Evolutionary conservation across 345 rosid species (phyloP).

Genomic region (Bretschneidera sinensis): DNA sequence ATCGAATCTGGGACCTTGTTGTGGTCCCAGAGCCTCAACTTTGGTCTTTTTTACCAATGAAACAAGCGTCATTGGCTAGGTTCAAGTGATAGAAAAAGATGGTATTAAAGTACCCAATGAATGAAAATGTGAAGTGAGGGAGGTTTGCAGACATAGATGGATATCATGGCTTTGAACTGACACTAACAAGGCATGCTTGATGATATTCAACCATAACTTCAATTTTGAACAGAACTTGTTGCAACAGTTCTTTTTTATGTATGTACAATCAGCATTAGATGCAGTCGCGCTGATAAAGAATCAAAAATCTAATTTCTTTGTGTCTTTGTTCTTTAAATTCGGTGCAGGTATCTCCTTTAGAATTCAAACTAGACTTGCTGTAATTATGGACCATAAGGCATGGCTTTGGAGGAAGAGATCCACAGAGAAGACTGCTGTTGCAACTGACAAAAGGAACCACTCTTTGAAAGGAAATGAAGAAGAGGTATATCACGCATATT

Average conservation of each 20-base stretch:
- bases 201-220: constrained; percentile 21
- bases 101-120: too few species aligned
- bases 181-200: too few species aligned
- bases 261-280: neutral
- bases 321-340: constrained; percentile 7
- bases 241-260: neutral
- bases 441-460: constrained; percentile 30
- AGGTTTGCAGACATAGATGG: too few species aligned
- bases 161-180: too few species aligned
- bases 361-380: constrained; percentile 11
- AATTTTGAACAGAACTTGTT: constrained; percentile 10
- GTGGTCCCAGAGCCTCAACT: too few species aligned
- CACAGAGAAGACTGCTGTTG: constrained; percentile 41
- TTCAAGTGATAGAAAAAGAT: too few species aligned
- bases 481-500: constrained; percentile 43
- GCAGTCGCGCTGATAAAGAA: neutral
- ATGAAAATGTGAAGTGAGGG: too few species aligned
- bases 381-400: constrained; percentile 61
- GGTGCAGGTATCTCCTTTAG: constrained; percentile 16
- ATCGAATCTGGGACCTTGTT: too few species aligned
- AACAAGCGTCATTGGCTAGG: too few species aligned
- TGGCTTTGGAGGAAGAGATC: constrained; percentile 93
- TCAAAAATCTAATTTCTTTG: neutral
- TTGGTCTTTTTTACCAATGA: too few species aligned
- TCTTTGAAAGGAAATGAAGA: constrained; percentile 37